Conservation (phyloP, 2,329 filamentous ascomycete species). For the Penicillium sp. region DNA sequence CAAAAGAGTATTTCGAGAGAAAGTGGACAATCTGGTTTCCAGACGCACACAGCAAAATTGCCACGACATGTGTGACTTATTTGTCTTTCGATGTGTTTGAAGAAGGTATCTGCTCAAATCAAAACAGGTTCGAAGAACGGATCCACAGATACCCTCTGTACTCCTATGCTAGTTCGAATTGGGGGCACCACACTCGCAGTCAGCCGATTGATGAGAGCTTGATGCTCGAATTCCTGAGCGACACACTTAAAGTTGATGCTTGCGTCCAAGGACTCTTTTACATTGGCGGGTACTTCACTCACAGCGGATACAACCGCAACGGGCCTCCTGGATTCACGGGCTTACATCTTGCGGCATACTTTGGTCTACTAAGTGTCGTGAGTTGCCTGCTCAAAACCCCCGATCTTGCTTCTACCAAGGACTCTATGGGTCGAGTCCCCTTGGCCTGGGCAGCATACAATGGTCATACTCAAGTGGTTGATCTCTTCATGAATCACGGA, state of each 20-base stretch:
- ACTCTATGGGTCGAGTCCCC: not conserved
- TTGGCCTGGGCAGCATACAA: not conserved
- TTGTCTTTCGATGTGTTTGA: not conserved
- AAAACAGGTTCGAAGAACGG: not conserved
- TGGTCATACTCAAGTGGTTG: not conserved
- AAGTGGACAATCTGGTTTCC: constrained; percentile 2
- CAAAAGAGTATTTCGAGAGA: not conserved
- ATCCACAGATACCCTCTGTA: constrained; percentile 1
- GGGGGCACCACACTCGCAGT: not conserved
- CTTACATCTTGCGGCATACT: constrained; percentile 4
- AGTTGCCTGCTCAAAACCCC: not conserved
- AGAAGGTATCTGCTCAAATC: not conserved
- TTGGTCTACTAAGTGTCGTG: not conserved
- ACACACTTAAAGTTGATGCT: not conserved
- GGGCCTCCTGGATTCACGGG: not conserved
- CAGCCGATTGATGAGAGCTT: not conserved
- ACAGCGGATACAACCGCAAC: not conserved
- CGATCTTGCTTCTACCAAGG: not conserved
- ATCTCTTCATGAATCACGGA: not conserved
- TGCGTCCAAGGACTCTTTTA: not conserved
- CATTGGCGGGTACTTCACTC: not conserved
- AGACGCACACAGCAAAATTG: not conserved
- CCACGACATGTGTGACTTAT: not conserved
- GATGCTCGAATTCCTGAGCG: not conserved
- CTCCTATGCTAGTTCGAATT: not conserved